phyloP scores from a whole-genome alignment of 1,284 basidiomycete species.

The Coniferiporia sulphurascens region DNA sequence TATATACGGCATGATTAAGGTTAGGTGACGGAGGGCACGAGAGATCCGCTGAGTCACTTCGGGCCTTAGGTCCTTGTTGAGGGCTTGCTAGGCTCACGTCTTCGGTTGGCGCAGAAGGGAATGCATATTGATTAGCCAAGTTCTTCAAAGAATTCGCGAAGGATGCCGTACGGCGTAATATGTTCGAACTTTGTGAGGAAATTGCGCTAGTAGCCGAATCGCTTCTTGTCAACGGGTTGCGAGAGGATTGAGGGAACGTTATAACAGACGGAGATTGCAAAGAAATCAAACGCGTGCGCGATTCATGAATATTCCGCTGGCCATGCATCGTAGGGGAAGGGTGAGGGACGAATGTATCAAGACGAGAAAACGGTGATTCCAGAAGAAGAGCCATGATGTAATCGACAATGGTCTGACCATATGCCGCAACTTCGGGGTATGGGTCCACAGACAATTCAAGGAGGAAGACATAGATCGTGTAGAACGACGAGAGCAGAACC shows the following conservation, averaged over 20 bases:
- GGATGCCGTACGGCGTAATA: constrained; percentile 75
- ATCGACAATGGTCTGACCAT: constrained; percentile 89
- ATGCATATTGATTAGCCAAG: constrained; percentile 66
- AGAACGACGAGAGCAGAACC: constrained; percentile 84
- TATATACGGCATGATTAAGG: constrained; percentile 68
- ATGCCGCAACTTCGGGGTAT: constrained; percentile 86
- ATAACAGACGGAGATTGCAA: constrained; percentile 43
- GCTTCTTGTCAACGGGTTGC: constrained; percentile 38
- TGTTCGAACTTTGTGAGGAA: constrained; percentile 55
- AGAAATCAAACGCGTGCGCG: constrained; percentile 50
- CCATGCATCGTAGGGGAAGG: constrained; percentile 41
- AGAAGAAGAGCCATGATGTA: constrained; percentile 88
- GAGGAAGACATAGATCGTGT: constrained; percentile 87
- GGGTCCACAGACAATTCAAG: constrained; percentile 92
- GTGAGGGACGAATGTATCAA: constrained; percentile 62
- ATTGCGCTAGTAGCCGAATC: constrained; percentile 61
- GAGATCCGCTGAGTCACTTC: constrained; percentile 36
- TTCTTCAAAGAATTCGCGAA: constrained; percentile 81
- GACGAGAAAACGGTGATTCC: constrained; percentile 78
- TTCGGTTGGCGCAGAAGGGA: constrained; percentile 49
- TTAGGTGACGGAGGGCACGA: constrained; percentile 74
- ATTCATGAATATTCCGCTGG: constrained; percentile 29
- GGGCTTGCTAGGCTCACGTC: constrained; percentile 47
- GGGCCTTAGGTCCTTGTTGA: constrained; percentile 24
- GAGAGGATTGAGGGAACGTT: constrained; percentile 35